These are phyloP conservation scores for Usnea hakonensis DNA, from an alignment of 495 filamentous ascomycete species.

Conservation along the genomic window DNA sequence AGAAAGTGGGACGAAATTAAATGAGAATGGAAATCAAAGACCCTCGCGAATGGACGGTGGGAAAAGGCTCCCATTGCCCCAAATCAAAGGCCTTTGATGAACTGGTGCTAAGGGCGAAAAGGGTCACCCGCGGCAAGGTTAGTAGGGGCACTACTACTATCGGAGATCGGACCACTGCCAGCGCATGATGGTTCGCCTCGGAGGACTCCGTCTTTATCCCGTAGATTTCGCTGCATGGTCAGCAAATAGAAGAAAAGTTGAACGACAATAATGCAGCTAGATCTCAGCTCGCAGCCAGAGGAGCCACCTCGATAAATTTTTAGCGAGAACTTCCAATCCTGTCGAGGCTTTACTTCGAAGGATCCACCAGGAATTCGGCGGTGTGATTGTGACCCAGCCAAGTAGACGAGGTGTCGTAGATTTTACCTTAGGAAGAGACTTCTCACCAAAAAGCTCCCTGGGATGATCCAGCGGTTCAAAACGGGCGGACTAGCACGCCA, in stretches of 20 bases:
- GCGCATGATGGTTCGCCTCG: not conserved
- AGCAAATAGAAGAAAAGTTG: not conserved
- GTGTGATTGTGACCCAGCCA: not conserved
- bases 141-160: not conserved
- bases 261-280: not conserved
- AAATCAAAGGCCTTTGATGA: too few relatives aligned
- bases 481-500: not conserved
- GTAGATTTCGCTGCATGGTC: constrained; percentile 2
- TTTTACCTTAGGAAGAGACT: not conserved
- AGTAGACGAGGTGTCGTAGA: not conserved
- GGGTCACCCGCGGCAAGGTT: not conserved
- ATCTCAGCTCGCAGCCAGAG: not conserved
- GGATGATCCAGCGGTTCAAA: not conserved
- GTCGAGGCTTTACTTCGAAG: not conserved
- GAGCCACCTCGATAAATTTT: not conserved
- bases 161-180: not conserved
- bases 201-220: not conserved
- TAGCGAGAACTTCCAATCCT: not conserved
- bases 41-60: not conserved
- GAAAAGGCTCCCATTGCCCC: not conserved
- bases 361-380: not conserved
- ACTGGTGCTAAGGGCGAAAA: too few relatives aligned
- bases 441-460: not conserved
- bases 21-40: not conserved
- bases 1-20: too few relatives aligned